phyloP scores from a whole-genome alignment of 306 rosid genomes.

The Neltuma alba region DNA sequence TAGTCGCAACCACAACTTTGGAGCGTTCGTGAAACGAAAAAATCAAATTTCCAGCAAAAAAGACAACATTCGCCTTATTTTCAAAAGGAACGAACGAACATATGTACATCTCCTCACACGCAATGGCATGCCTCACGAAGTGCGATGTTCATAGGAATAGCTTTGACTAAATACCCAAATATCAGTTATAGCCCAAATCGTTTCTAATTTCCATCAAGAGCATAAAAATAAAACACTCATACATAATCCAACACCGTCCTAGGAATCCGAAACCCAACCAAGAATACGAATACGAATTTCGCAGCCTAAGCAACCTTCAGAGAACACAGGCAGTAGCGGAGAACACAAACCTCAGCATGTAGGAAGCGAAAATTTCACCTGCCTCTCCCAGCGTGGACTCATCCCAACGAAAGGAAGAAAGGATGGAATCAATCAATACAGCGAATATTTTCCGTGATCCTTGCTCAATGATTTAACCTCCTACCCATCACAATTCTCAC shows the following conservation, averaged over 20 bases:
- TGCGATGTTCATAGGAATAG: neutral
- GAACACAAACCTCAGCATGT: neutral
- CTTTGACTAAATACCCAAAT: neutral
- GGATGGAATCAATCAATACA: neutral
- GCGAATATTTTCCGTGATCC: neutral
- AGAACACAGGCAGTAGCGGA: neutral
- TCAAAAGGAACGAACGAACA: neutral
- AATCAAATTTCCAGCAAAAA: neutral
- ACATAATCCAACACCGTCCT: neutral
- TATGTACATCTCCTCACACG: neutral
- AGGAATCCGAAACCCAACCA: neutral
- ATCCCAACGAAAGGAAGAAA: neutral
- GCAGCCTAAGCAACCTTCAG: conserved; percentile 6
- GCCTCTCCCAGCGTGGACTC: neutral
- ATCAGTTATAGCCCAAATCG: neutral
- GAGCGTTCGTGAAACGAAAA: neutral
- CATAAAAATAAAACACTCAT: neutral
- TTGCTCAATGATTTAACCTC: neutral
- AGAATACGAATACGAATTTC: neutral
- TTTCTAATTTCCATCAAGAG: neutral
- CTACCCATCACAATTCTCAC: neutral
- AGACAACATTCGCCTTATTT: neutral
- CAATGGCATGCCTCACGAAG: neutral
- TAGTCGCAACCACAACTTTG: neutral
- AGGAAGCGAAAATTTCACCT: neutral